phyloP scores from a whole-genome alignment of 2,329 filamentous ascomycete species.

The Ophiostoma tasmaniense region DNA sequence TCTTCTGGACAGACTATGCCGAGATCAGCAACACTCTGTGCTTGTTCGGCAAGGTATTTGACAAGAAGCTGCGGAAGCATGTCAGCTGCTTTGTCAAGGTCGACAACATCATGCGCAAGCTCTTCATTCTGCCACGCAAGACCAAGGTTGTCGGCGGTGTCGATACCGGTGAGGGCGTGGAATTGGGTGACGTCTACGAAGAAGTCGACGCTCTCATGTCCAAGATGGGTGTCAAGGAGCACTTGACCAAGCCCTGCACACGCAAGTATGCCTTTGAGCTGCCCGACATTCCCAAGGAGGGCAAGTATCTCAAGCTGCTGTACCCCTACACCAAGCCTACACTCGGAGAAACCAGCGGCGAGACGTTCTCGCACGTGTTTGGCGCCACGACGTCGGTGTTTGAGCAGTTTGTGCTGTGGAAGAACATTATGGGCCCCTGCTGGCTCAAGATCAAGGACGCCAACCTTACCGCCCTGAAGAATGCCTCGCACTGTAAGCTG shows the following conservation, averaged over 20 bases:
- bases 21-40: slow-evolving; percentile 87
- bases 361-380: slow-evolving; percentile 92
- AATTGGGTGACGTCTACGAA: slow-evolving; percentile 80
- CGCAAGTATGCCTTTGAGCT: slow-evolving; percentile 96
- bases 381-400: slow-evolving; percentile 90
- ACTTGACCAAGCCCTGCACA: slow-evolving; percentile 85
- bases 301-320: slow-evolving; percentile 87
- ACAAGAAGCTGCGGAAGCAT: slow-evolving; percentile 70
- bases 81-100: slow-evolving; percentile 94
- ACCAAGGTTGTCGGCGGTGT: slow-evolving; percentile 47
- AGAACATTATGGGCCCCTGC: slow-evolving; percentile 97
- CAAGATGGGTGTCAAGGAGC: slow-evolving; percentile 72
- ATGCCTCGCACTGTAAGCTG: slow-evolving; percentile 94
- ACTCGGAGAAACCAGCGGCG: slow-evolving; percentile 64
- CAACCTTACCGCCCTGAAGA: slow-evolving; percentile 76
- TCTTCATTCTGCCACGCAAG: slow-evolving; percentile 84
- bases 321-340: slow-evolving; percentile 84
- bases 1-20: slow-evolving; percentile 97
- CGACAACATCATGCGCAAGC: slow-evolving; percentile 84
- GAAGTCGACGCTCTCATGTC: slow-evolving; percentile 89
- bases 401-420: slow-evolving; percentile 97
- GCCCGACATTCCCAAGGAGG: slow-evolving; percentile 75
- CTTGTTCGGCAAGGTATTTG: slow-evolving; percentile 90
- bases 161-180: slow-evolving; percentile 67
- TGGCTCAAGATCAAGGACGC: slow-evolving; percentile 88